These are phyloP conservation scores for Hypoxylon sp. DNA, from an alignment of 2,329 filamentous ascomycete species.

Conservation along the genomic window DNA sequence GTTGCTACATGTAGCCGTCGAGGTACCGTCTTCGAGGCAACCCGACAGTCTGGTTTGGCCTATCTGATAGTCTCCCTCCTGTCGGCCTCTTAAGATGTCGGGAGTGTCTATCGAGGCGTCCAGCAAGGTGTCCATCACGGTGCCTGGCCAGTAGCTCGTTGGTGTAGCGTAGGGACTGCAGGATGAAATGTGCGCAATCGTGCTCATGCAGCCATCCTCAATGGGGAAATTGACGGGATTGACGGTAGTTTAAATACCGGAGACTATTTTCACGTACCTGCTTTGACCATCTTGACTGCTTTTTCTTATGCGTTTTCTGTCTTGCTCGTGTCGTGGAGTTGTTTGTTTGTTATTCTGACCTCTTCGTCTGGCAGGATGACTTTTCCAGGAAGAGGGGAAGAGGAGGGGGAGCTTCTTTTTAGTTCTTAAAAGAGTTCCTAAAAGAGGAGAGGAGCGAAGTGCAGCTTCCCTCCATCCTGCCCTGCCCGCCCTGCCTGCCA, in stretches of 20 bases:
- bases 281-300: constrained; percentile 95
- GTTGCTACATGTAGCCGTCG: not conserved
- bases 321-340: constrained; percentile 31
- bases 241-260: constrained; percentile 35
- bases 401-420: constrained; percentile 16
- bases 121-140: too few species aligned
- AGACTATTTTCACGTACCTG: constrained; percentile 51
- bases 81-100: not conserved
- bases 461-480: constrained; percentile 1
- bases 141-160: too few species aligned
- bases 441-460: constrained; percentile 13
- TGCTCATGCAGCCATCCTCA: constrained; percentile 52
- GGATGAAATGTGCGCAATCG: constrained; percentile 66
- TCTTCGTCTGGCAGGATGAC: constrained; percentile 6
- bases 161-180: constrained; percentile 38
- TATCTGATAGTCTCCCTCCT: constrained; percentile 23
- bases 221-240: constrained; percentile 38
- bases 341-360: constrained; percentile 14
- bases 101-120: constrained; percentile 36
- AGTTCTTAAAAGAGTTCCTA: constrained; percentile 30
- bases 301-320: constrained; percentile 39
- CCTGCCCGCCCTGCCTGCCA: constrained; percentile 4
- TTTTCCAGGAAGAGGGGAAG: constrained; percentile 18
- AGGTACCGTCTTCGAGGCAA: constrained; percentile 8
- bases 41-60: constrained; percentile 23